These are phyloP conservation scores for Coprinopsis sp. DNA, from an alignment of 768 basidiomycete genomes.

Conservation along the genomic window DNA sequence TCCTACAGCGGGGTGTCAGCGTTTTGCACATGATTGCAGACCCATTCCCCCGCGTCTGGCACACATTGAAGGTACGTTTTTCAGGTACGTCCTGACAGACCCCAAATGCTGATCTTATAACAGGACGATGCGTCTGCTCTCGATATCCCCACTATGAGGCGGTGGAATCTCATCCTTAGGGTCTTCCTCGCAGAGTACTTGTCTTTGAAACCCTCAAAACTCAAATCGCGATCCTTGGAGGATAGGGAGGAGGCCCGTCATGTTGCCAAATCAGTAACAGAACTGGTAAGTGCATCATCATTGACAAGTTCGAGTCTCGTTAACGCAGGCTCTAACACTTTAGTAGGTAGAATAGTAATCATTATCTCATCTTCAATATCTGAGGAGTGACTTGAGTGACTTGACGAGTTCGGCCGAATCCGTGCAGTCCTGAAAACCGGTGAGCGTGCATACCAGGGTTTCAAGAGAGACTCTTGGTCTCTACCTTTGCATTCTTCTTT, in stretches of 20 bases:
- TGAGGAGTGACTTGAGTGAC: conserved; percentile 29
- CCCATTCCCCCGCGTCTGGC: conserved; percentile 91
- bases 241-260: not conserved
- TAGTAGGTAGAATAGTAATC: conserved; percentile 1
- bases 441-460: not conserved
- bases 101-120: not conserved
- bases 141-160: conserved; percentile 77
- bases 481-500: conserved; percentile 32
- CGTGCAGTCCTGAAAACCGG: conserved; percentile 23
- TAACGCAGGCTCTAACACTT: too few species aligned
- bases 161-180: conserved; percentile 86
- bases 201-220: conserved; percentile 49
- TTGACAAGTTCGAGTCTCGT: too few species aligned
- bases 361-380: not conserved
- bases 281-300: conserved; percentile 9
- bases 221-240: not conserved
- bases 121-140: conserved; percentile 90
- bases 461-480: not conserved
- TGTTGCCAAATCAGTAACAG: conserved; percentile 5
- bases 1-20: conserved; percentile 76
- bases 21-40: conserved; percentile 86
- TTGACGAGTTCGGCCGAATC: conserved; percentile 33
- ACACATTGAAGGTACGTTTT: conserved; percentile 59
- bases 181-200: conserved; percentile 92
- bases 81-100: not conserved